Conservation (phyloP, 225 moss, liverwort and hornwort genomes). For the Thuidium tamariscinum region DNA sequence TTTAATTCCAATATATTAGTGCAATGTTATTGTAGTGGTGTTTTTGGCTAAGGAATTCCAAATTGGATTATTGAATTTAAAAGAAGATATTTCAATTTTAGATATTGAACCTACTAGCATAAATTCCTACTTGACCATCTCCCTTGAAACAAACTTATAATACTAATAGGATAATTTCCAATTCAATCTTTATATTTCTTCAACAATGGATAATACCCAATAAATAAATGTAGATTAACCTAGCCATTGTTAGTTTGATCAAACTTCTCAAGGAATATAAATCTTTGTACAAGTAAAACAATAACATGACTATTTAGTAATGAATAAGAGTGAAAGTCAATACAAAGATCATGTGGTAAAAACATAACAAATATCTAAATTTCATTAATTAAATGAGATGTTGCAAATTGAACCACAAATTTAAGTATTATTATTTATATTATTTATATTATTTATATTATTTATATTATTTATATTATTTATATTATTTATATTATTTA, state of each 20-base stretch:
- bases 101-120: too few relatives aligned
- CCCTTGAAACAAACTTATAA: too few relatives aligned
- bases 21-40: too few relatives aligned
- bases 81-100: too few relatives aligned
- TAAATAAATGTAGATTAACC: not conserved
- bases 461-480: not conserved
- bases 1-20: too few relatives aligned
- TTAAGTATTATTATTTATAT: not conserved
- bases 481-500: not conserved
- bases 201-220: not conserved
- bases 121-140: too few relatives aligned
- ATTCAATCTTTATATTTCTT: too few relatives aligned
- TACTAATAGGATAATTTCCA: too few relatives aligned
- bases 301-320: not conserved
- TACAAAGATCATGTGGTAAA: not conserved
- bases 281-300: not conserved
- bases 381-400: not conserved
- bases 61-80: too few relatives aligned
- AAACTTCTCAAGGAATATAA: not conserved
- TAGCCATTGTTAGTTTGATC: not conserved
- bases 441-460: not conserved
- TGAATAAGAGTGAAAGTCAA: not conserved
- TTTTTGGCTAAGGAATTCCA: too few relatives aligned
- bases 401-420: not conserved
- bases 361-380: not conserved